Evolutionary conservation across 768 basidiomycete genomes (phyloP).

Genomic region (Hygrophorus pudorinus): DNA sequence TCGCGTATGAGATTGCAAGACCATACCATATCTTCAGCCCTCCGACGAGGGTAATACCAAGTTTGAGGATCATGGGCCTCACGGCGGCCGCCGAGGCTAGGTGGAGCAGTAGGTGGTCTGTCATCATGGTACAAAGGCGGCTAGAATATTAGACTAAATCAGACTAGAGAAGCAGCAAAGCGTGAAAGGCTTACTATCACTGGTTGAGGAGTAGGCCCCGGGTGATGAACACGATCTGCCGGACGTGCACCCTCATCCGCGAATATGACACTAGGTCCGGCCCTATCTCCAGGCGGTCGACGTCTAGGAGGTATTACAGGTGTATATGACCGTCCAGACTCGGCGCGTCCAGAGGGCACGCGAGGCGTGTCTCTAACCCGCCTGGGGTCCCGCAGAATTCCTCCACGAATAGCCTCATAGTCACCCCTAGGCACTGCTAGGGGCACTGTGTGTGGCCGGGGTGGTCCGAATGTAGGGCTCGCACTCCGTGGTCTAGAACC

Average conservation of each 20-base stretch:
- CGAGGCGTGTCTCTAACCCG: background rate
- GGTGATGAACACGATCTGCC: conserved; percentile 18
- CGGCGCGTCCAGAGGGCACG: background rate
- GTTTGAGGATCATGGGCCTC: conserved; percentile 7
- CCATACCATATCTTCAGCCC: too few relatives aligned
- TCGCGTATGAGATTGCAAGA: too few relatives aligned
- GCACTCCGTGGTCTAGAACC: conserved; percentile 23
- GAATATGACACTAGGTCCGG: background rate
- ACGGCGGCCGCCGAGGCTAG: conserved; percentile 11
- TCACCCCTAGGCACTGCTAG: conserved; percentile 7
- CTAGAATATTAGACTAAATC: background rate
- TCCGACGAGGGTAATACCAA: conserved; percentile 22
- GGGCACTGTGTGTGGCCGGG: conserved; percentile 21
- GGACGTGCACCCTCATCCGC: background rate
- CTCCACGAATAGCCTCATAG: background rate
- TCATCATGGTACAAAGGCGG: conserved; percentile 6
- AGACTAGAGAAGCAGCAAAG: background rate
- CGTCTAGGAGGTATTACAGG: conserved; percentile 4
- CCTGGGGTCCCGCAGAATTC: background rate
- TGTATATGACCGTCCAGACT: conserved; percentile 2
- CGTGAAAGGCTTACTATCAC: background rate
- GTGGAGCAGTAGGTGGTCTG: conserved; percentile 21
- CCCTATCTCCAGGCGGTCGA: background rate
- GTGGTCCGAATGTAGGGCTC: conserved; percentile 23
- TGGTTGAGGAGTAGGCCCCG: conserved; percentile 10